phyloP scores from a whole-genome alignment of 2,329 filamentous ascomycete species.

The Rhynchosporium graminicola region DNA sequence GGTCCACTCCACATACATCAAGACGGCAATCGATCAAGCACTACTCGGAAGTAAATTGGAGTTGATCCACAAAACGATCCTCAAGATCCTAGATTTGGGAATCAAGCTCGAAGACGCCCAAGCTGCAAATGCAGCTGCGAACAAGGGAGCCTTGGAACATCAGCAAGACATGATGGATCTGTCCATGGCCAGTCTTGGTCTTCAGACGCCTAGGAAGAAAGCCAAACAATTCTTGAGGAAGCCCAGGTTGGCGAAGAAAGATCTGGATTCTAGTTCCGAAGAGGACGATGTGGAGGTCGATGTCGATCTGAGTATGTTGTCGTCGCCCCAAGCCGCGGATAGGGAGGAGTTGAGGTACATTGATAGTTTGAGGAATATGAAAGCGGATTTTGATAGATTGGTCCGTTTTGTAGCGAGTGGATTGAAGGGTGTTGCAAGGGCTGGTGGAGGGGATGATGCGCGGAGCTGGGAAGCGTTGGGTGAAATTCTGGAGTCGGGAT shows the following conservation, averaged over 20 bases:
- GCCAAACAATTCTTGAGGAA: slow-evolving; percentile 25
- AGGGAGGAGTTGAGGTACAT: slow-evolving; percentile 46
- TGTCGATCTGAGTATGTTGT: slow-evolving; percentile 42
- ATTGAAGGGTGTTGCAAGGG: slow-evolving; percentile 72
- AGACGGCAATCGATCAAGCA: slow-evolving; percentile 64
- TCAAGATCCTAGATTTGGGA: slow-evolving; percentile 75
- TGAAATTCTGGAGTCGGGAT: slow-evolving; percentile 69
- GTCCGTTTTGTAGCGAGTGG: slow-evolving; percentile 72
- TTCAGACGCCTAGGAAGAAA: slow-evolving; percentile 38
- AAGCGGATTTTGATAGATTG: slow-evolving; percentile 63
- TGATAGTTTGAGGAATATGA: slow-evolving; percentile 57
- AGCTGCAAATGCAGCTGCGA: slow-evolving; percentile 38
- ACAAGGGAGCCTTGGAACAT: slow-evolving; percentile 28
- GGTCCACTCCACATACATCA: slow-evolving; percentile 65
- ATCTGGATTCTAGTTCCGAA: slow-evolving; percentile 41
- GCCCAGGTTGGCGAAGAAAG: slow-evolving; percentile 34
- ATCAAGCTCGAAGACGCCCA: slow-evolving; percentile 68
- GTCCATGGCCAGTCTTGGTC: slow-evolving; percentile 39
- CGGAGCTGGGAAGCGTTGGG: slow-evolving; percentile 78
- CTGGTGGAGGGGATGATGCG: slow-evolving; percentile 58
- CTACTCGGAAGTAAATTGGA: slow-evolving; percentile 68
- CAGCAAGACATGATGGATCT: slow-evolving; percentile 38
- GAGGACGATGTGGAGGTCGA: slow-evolving; percentile 43
- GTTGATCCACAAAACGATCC: slow-evolving; percentile 70
- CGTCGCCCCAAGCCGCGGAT: slow-evolving; percentile 36